Evolutionary conservation across 2,329 filamentous ascomycete genomes (phyloP).

Genomic region (Talaromyces sp.): DNA sequence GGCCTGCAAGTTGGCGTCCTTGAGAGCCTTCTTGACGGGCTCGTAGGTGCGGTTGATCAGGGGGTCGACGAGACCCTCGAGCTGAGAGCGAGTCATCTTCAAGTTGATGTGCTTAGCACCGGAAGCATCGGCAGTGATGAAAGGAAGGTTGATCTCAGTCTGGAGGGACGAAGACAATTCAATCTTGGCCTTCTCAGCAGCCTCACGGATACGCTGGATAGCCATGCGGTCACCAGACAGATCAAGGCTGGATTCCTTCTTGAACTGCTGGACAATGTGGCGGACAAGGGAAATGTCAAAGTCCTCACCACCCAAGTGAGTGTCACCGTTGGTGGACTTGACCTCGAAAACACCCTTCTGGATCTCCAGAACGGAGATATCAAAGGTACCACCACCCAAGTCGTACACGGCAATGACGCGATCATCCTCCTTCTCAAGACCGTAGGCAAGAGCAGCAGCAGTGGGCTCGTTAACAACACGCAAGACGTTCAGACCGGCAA

Average conservation of each 20-base stretch:
- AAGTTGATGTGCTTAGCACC: slow-evolving; percentile 98
- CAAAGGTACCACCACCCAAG: slow-evolving; percentile 97
- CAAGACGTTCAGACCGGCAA: slow-evolving; percentile 90
- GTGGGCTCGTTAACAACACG: slow-evolving; percentile 98
- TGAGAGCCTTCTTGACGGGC: slow-evolving; percentile 90
- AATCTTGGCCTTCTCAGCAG: slow-evolving; percentile 98
- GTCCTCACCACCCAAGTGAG: slow-evolving; percentile 95
- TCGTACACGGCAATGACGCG: slow-evolving; percentile 92
- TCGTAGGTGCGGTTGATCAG: slow-evolving; percentile 82
- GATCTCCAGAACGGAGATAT: slow-evolving; percentile 97
- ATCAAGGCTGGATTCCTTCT: slow-evolving; percentile 90
- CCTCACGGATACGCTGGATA: slow-evolving; percentile 97
- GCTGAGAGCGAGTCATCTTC: slow-evolving; percentile 87
- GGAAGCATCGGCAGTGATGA: slow-evolving; percentile 93
- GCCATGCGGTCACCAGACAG: slow-evolving; percentile 92
- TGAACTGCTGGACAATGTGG: slow-evolving; percentile 91
- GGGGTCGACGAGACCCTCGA: slow-evolving; percentile 87
- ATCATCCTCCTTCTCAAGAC: slow-evolving; percentile 90
- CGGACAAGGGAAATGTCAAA: slow-evolving; percentile 94
- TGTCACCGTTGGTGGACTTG: slow-evolving; percentile 98
- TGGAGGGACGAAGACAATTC: slow-evolving; percentile 91
- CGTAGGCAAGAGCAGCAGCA: slow-evolving; percentile 90
- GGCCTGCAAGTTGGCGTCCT: slow-evolving; percentile 85
- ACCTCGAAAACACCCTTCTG: slow-evolving; percentile 98
- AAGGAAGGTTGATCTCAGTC: slow-evolving; percentile 97